Conservation (phyloP, 331 rosid genomes). For the Malus hybrid region DNA sequence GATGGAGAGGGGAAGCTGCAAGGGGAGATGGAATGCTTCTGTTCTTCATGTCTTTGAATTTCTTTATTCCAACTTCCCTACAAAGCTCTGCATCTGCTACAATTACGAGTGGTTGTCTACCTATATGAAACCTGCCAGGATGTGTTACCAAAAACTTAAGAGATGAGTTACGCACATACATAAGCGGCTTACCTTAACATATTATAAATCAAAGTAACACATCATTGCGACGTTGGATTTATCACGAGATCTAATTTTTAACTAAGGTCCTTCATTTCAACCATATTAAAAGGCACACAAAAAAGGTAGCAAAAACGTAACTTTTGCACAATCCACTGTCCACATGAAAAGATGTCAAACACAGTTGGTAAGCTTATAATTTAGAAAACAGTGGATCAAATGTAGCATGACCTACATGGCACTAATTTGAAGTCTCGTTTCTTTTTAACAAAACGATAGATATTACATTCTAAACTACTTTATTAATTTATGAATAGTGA, state of each 20-base stretch:
- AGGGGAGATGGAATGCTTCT: constrained; percentile 92
- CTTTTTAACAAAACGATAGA: too few relatives aligned
- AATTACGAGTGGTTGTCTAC: constrained; percentile 80
- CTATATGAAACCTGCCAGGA: constrained; percentile 75
- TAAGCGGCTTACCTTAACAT: not conserved
- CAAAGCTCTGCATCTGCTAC: constrained; percentile 87
- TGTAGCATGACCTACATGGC: too few relatives aligned
- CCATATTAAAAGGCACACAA: not conserved
- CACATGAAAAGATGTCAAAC: not conserved
- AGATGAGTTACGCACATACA: not conserved
- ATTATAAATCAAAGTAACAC: not conserved
- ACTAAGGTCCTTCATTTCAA: not conserved
- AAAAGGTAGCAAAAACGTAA: not conserved
- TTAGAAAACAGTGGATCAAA: too few relatives aligned
- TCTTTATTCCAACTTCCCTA: constrained; percentile 74
- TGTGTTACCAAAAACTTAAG: not conserved
- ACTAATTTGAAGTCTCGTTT: too few relatives aligned
- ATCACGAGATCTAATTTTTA: not conserved
- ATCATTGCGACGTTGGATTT: too few relatives aligned
- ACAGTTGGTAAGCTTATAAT: not conserved
- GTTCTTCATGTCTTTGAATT: constrained; percentile 65
- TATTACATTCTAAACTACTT: too few relatives aligned
- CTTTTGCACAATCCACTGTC: not conserved
- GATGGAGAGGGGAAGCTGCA: constrained; percentile 84
- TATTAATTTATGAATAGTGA: too few relatives aligned